phyloP scores from a whole-genome alignment of 805 yeast genomes.

The Starmera dryadoides region DNA sequence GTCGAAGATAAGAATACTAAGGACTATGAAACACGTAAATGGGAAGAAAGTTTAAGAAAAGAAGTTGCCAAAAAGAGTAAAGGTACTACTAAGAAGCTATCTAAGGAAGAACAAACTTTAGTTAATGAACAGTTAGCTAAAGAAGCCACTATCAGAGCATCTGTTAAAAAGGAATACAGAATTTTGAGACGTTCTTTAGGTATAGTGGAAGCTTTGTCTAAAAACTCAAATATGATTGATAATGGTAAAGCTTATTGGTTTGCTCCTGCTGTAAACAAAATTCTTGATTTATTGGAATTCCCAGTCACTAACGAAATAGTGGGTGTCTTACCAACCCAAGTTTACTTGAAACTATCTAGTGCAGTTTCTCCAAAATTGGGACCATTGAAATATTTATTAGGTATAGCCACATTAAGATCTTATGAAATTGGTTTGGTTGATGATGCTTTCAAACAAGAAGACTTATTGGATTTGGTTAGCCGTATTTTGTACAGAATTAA shows the following conservation, averaged over 20 bases:
- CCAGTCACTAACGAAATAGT: constrained; percentile 27
- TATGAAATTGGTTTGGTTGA: constrained; percentile 39
- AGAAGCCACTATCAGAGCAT: constrained; percentile 50
- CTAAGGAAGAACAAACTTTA: constrained; percentile 68
- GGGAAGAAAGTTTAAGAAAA: constrained; percentile 82
- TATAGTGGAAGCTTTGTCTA: constrained; percentile 47
- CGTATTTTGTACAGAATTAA: constrained; percentile 72
- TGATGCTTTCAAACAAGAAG: constrained; percentile 39
- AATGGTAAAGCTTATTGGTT: constrained; percentile 70
- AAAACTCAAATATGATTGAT: constrained; percentile 41
- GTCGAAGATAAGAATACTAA: constrained; percentile 64
- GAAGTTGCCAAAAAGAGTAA: constrained; percentile 57
- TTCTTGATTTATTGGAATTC: constrained; percentile 39
- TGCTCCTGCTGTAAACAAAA: constrained; percentile 48
- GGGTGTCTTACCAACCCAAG: constrained; percentile 35
- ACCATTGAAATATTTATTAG: constrained; percentile 44
- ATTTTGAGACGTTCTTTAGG: constrained; percentile 42
- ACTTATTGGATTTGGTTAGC: constrained; percentile 45
- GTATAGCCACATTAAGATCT: constrained; percentile 63
- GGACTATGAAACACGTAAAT: constrained; percentile 77
- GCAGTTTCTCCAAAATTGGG: constrained; percentile 48
- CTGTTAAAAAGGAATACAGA: constrained; percentile 31
- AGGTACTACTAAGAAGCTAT: constrained; percentile 40
- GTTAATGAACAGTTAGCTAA: constrained; percentile 55
- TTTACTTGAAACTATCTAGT: constrained; percentile 49